Conservation (phyloP, 1,284 basidiomycete genomes). For the Leccinum pallidistipes region DNA sequence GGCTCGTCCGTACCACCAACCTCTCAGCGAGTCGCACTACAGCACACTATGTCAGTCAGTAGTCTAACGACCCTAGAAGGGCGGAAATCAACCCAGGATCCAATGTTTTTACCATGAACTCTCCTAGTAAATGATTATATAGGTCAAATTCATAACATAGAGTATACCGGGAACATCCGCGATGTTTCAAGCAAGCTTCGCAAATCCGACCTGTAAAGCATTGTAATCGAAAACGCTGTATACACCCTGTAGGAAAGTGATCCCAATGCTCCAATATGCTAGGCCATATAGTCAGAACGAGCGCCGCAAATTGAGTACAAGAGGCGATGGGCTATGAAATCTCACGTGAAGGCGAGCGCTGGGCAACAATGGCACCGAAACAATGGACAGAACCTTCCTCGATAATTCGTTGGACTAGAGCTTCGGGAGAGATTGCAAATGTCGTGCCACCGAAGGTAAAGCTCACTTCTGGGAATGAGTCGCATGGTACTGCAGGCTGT, state of each 20-base stretch:
- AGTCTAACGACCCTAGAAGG: background rate
- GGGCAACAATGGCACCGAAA: too few relatives aligned
- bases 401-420: too few relatives aligned
- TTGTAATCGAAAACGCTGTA: background rate
- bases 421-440: background rate
- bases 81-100: background rate
- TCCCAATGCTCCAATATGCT: background rate
- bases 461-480: background rate
- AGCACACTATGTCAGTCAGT: background rate
- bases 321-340: too few relatives aligned
- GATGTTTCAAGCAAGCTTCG: background rate
- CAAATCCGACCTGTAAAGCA: background rate
- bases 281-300: too few relatives aligned
- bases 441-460: background rate
- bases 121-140: background rate
- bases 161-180: background rate
- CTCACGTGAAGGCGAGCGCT: too few relatives aligned
- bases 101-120: background rate
- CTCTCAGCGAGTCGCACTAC: background rate
- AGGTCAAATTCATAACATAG: background rate
- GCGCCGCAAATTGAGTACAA: too few relatives aligned
- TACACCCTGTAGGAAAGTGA: background rate
- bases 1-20: background rate
- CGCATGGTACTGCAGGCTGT: background rate
- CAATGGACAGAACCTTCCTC: too few relatives aligned